Percentiles rank a stretch among this genome's conserved stretches.
Conservation (phyloP, 2,329 filamentous ascomycete genomes). For the Ampelomyces quisqualis region DNA sequence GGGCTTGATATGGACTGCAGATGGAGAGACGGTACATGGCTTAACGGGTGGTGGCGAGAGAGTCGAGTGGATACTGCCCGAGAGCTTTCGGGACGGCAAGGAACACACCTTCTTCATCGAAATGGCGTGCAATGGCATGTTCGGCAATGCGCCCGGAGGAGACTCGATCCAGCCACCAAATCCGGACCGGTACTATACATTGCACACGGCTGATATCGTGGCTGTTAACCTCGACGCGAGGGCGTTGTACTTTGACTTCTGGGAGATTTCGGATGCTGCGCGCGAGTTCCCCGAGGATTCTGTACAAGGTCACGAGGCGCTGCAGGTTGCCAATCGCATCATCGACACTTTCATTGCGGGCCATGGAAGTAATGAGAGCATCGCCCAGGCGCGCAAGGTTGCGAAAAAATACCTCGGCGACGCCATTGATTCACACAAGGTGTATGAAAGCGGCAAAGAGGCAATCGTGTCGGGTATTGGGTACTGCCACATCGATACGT, state of each 20-base stretch:
- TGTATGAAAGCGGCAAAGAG: conserved; percentile 74
- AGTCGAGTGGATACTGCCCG: conserved; percentile 85
- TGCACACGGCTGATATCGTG: conserved; percentile 79
- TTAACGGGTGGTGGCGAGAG: conserved; percentile 87
- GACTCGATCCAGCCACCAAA: conserved; percentile 86
- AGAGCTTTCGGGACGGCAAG: conserved; percentile 78
- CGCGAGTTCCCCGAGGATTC: conserved; percentile 86
- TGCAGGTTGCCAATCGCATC: conserved; percentile 80
- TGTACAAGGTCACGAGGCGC: conserved; percentile 83
- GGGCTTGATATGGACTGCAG: conserved; percentile 87
- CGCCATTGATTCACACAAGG: conserved; percentile 71
- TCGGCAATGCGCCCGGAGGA: conserved; percentile 83
- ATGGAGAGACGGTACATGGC: conserved; percentile 88
- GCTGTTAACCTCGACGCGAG: conserved; percentile 85
- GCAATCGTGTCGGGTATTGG: conserved; percentile 86
- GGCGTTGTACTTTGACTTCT: conserved; percentile 85
- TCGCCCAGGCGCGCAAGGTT: conserved; percentile 77
- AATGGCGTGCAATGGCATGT: conserved; percentile 99
- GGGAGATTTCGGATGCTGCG: conserved; percentile 91
- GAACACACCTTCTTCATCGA: conserved; percentile 92
- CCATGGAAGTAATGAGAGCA: conserved; percentile 68
- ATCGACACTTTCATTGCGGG: conserved; percentile 87
- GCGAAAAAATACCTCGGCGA: conserved; percentile 80
- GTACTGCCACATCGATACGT: conserved; percentile 96
- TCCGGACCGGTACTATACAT: conserved; percentile 76